phyloP scores from a whole-genome alignment of 2,329 filamentous ascomycete genomes.

The Fusarium tanahbumbuense region DNA sequence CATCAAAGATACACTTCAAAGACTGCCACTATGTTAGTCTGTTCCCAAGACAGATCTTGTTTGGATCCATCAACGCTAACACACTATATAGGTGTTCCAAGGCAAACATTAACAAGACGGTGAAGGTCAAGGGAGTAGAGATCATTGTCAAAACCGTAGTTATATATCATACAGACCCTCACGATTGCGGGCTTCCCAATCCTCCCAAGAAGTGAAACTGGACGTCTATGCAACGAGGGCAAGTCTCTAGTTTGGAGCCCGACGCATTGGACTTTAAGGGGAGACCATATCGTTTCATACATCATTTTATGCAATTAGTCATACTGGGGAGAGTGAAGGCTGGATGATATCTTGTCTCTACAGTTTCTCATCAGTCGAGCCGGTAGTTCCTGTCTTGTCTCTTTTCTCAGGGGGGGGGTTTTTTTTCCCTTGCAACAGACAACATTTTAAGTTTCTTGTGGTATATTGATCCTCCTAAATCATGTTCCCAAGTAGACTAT shows the following conservation, averaged over 20 bases:
- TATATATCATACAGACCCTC: neutral
- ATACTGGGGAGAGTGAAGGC: neutral
- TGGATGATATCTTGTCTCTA: neutral
- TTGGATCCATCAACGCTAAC: neutral
- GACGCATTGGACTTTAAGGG: too few relatives aligned
- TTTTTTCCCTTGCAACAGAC: neutral
- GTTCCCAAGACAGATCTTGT: too few relatives aligned
- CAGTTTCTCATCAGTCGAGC: too few relatives aligned
- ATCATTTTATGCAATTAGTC: neutral
- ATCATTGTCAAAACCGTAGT: neutral
- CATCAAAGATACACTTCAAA: neutral
- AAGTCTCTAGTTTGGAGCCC: neutral
- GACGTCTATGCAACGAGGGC: rapidly evolving
- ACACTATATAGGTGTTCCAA: neutral
- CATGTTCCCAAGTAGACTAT: too few relatives aligned
- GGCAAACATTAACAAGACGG: neutral
- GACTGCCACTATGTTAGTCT: too few relatives aligned
- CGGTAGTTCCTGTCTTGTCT: neutral
- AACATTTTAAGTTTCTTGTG: rapidly evolving
- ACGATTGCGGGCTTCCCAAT: neutral
- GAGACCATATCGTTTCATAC: neutral
- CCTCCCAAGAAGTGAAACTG: neutral
- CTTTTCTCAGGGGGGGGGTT: too few relatives aligned
- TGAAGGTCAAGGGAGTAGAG: neutral
- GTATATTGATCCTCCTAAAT: neutral